phyloP scores from a whole-genome alignment of 805 yeast species.

The Suhomyces sp. region DNA sequence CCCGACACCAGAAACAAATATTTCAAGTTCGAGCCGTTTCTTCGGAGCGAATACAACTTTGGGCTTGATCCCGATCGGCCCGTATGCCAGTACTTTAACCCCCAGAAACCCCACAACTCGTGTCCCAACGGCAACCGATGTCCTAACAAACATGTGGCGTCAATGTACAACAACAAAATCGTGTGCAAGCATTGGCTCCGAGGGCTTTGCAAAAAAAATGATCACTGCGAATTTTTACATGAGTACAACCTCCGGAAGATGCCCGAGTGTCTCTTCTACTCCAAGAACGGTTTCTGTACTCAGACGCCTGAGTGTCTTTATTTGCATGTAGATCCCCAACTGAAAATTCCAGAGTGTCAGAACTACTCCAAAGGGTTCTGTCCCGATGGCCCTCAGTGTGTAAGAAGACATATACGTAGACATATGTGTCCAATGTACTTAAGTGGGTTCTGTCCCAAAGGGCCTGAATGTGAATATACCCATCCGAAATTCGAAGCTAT shows the following conservation, averaged over 20 bases:
- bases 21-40: conserved; percentile 76
- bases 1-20: conserved; percentile 38
- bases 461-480: conserved; percentile 63
- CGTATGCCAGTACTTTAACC: conserved; percentile 68
- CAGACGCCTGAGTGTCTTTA: conserved; percentile 93
- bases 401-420: conserved; percentile 74
- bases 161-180: conserved; percentile 51
- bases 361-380: conserved; percentile 88
- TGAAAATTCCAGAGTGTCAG: conserved; percentile 83
- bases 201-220: conserved; percentile 95
- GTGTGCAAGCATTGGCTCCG: conserved; percentile 98
- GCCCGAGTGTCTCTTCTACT: conserved; percentile 93
- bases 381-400: conserved; percentile 84
- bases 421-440: conserved; percentile 74
- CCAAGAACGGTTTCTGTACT: conserved; percentile 81
- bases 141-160: conserved; percentile 77
- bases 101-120: conserved; percentile 48
- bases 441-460: conserved; percentile 53
- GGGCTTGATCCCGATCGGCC: conserved; percentile 90
- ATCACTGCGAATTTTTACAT: conserved; percentile 92
- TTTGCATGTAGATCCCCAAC: conserved; percentile 84
- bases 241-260: conserved; percentile 90
- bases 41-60: conserved; percentile 74
- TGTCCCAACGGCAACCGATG: conserved; percentile 89
- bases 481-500: conserved; percentile 72